Base-by-base conservation (phyloP, 352 stramenopile species). In the Phytophthora chlamydospora region DNA sequence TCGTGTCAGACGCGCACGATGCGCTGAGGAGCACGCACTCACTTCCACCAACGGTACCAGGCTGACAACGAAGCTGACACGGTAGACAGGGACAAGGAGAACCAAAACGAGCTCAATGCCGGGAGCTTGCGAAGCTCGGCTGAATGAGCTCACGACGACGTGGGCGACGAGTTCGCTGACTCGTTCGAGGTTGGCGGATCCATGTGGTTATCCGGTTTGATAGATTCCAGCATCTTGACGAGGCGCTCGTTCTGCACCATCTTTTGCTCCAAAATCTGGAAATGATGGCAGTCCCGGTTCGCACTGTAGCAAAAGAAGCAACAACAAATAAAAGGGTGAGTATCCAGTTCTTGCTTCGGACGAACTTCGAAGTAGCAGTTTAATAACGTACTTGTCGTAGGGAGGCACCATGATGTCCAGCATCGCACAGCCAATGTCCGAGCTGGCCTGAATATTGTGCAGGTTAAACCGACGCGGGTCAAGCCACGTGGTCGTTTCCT, bases 321-420 rank as follows among this genome's bases (percentile, higher is more conserved):
- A 13, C 39, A 9, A 52, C 9, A 47, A 56, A n/a, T 4, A 44
- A 49, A 32, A 9, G 14, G 14, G 38, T 60, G 5, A 55, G 50
- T 32, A 54, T 21, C 1, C 54, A 4, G 24, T 27, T 6, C 6
- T 34, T 10, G 9, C 14, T 9, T 21, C n/a, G n/a, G n/a, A n/a
- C n/a, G n/a, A n/a, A n/a, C n/a, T n/a, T n/a, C n/a, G n/a, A n/a
- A n/a, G 2, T 6, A 19, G 21, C 10, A 46, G 1, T 17, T 47
- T 33, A 3, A 34, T 38, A 16, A 75, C 75, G 55, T 73, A 91
- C 82, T 92, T 92, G 68, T 94, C 80, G 71, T 94, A 94, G 10
- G 85, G 85, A n/a, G 85, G 85, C 31, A 94, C 81, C 83, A 91
- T 94, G 48, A 94, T 85, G 39, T 94, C 85, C 33, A 94, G 66